Evolutionary conservation across 2,329 filamentous ascomycete genomes (phyloP), one percentile per base, ranked within the genome.

Genomic region (Annulohypoxylon truncatum): DNA sequence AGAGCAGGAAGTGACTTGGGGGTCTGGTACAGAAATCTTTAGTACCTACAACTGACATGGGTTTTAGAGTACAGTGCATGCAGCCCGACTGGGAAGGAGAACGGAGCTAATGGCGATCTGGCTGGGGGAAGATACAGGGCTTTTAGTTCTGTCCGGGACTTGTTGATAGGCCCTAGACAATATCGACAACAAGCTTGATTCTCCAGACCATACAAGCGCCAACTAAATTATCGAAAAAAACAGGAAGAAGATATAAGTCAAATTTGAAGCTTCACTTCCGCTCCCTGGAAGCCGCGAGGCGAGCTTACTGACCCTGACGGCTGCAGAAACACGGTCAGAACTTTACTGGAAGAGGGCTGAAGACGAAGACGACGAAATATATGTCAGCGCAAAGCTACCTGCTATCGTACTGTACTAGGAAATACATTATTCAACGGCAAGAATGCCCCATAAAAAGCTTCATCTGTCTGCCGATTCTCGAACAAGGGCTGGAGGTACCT

Each of bases 31-130:
- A 75, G 73, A 64, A 60, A 75, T 74, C 72, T 76, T 71, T 74
- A 74, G 73, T 68, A 64, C 55, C 56, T 64, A 68, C 69, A 69
- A 70, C 67, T 72, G 60, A 74, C 73, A 74, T 72, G 72, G 67
- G 67, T 69, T 69, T 71, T 70, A 73, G 74, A 71, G 69, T 74
- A 73, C 73, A 75, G 69, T 71, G 70, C 73, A 76, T 75, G 73
- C 72, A 73, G 71, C 74, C 71, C 61, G 72, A 75, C 69, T 75
- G 73, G 74, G 73, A 75, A 76, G 73, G 74, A 76, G 74, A 67
- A 72, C 69, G 71, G 73, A 73, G 70, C 70, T 72, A 72, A 74
- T 73, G 72, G 72, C 73, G 74, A 75, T 76, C 74, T 73, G 70
- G 69, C 71, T 75, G 66, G 71, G 70, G 73, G 68, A 65, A 66